These are phyloP conservation scores for Nakazawaea sp. DNA, from an alignment of 805 yeast species.

Conservation along the genomic window DNA sequence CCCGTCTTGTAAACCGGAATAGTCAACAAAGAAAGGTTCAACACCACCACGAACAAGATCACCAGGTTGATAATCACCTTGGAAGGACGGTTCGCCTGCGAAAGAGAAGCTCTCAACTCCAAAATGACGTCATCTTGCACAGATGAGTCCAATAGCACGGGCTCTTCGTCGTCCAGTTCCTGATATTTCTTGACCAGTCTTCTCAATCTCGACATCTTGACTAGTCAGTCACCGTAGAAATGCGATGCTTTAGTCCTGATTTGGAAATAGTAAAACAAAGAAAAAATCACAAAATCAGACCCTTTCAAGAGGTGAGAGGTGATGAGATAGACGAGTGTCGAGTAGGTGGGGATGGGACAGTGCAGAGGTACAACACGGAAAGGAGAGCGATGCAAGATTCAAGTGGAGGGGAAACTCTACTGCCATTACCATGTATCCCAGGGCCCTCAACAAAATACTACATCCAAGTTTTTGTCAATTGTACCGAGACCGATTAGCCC, in stretches of 20 bases:
- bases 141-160: background rate
- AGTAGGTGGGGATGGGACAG: conserved; percentile 15
- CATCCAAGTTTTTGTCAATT: no score
- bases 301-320: no score
- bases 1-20: conserved; percentile 21
- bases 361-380: conserved; percentile 36
- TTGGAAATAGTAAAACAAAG: conserved; percentile 5
- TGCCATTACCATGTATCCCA: conserved; percentile 27
- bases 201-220: conserved; percentile 8
- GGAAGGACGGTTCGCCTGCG: background rate
- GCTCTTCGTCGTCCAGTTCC: background rate
- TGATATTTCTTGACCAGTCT: conserved; percentile 4
- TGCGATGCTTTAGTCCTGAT: no score
- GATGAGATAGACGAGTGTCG: background rate
- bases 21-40: conserved; percentile 20
- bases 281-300: background rate
- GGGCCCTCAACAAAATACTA: no score
- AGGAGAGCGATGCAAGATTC: conserved; percentile 32
- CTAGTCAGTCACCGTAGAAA: no score
- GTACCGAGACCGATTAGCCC: no score
- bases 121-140: conserved; percentile 9
- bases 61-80: conserved; percentile 7
- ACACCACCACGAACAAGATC: conserved; percentile 14
- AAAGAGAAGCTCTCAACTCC: conserved; percentile 4
- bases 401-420: conserved; percentile 12